These are phyloP conservation scores for Cordyceps farinosa DNA, from an alignment of 2,329 filamentous ascomycete genomes.

Conservation along the genomic window DNA sequence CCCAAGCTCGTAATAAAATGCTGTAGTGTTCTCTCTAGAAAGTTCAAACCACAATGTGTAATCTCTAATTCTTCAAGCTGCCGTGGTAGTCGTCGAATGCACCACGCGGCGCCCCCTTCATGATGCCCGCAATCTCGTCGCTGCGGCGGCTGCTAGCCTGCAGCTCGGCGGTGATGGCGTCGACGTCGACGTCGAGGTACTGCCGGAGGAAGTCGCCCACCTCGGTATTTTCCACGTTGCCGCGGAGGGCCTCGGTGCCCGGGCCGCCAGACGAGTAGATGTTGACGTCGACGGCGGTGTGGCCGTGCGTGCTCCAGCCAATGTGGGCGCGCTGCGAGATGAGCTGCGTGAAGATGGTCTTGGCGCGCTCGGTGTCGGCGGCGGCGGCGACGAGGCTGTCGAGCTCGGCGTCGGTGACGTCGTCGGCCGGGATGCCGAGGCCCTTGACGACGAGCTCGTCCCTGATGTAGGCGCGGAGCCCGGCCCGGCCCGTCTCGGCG, in stretches of 20 bases:
- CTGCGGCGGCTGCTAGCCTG: constrained; percentile 44
- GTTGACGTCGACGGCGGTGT: constrained; percentile 92
- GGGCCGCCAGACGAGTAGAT: constrained; percentile 78
- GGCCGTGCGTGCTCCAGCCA: constrained; percentile 92
- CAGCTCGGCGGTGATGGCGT: constrained; percentile 73
- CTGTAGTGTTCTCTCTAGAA: background rate
- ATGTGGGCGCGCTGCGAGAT: constrained; percentile 83
- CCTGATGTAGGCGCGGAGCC: constrained; percentile 63
- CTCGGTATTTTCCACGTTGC: constrained; percentile 94
- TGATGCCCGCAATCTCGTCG: constrained; percentile 8
- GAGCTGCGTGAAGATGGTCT: constrained; percentile 71
- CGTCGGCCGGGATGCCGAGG: constrained; percentile 64
- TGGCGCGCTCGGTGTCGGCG: constrained; percentile 50
- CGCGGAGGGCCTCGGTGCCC: constrained; percentile 61
- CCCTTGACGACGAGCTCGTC: constrained; percentile 62
- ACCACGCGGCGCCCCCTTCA: background rate
- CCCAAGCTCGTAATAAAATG: background rate
- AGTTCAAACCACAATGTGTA: background rate
- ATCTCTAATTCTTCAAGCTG: background rate
- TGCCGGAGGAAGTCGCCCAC: constrained; percentile 76
- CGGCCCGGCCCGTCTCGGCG: constrained; percentile 30
- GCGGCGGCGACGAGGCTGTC: constrained; percentile 58
- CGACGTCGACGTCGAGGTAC: constrained; percentile 78
- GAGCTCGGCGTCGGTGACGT: constrained; percentile 71
- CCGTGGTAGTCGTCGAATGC: constrained; percentile 14